phyloP scores from a whole-genome alignment of 345 rosid species.

The Sonneratia alba region DNA sequence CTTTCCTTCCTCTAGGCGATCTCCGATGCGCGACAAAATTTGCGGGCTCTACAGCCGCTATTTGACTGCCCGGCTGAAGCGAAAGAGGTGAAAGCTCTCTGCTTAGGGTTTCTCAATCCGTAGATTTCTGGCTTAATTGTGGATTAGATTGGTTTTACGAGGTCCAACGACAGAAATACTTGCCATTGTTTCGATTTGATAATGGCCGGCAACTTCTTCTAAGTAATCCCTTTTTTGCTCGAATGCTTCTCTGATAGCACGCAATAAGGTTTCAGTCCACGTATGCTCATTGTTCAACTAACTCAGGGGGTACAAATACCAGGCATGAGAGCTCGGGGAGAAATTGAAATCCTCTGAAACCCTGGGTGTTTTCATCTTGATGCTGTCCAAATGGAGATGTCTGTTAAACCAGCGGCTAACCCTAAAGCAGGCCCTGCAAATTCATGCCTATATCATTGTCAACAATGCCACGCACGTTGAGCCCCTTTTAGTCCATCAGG shows the following conservation, averaged over 20 bases:
- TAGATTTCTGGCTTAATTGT: not conserved
- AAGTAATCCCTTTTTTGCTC: not conserved
- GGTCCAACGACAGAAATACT: not conserved
- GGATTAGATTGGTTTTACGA: not conserved
- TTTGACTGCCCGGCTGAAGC: not conserved
- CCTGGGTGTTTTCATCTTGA: not conserved
- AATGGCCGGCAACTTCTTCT: not conserved
- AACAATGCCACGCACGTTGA: constrained; percentile 27
- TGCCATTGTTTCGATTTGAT: not conserved
- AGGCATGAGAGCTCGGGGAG: not conserved
- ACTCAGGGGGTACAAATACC: not conserved
- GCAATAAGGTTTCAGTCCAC: not conserved
- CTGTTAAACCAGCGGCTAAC: constrained; percentile 21
- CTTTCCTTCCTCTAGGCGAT: not conserved
- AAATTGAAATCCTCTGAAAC: not conserved
- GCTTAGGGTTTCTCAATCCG: not conserved
- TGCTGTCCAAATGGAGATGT: constrained; percentile 8
- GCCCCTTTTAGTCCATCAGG: constrained; percentile 35
- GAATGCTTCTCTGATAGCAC: not conserved
- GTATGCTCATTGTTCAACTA: not conserved
- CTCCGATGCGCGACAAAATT: not conserved
- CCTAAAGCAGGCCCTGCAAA: constrained; percentile 33
- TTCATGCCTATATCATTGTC: constrained; percentile 39
- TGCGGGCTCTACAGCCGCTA: not conserved
- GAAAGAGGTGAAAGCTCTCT: not conserved